Base-by-base conservation (phyloP, 805 yeast species). In the Candida silvicultrix region DNA sequence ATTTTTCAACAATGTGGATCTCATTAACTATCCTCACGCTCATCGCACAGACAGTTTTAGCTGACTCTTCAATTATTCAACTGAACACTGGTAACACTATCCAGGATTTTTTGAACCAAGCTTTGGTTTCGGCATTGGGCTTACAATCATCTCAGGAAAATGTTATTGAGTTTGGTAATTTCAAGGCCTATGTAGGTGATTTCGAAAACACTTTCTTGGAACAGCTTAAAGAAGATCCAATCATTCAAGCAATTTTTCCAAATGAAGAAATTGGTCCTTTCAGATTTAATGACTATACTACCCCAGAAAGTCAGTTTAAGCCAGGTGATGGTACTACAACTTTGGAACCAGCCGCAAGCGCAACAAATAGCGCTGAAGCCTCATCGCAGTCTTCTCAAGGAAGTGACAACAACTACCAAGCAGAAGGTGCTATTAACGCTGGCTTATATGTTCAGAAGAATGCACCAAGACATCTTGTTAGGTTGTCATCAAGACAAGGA, bases 391-490 rank as follows among this genome's bases (percentile, higher is more conserved):
- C 31, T 28, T 11, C 12, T 28, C 31, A 28, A 28, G 31, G 31
- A 10, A 10, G 28, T 23, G 6, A 23, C 10, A 23, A 23, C 28
- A 10, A 23, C 10, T 23, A 7, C 10, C 9, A 23, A 23, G 28
- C 28, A 23, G 9, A 23, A 10, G 28, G 28, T 23, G 6, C 10
- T 7, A 7, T 23, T 7, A 10, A 23, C 10, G 28, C 9, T 23
- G 10, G 10, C 28, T 23, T 23, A 23, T 23, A 23, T 23, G 28
- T 23, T 23, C 28, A 23, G 48, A 35, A 42, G 2, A 59, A 62
- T 14, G 80, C 81, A 0, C 89, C 90, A 1, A 58, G 83, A 21
- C 92, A 85, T 57, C 67, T 85, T 46, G 83, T 78, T 0, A 61
- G 88, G 40, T 53, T 84, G 9, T 78, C 85, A 29, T 64, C 56